Evolutionary conservation across 768 basidiomycete species (phyloP), one percentile per base, ranked within the genome.

Genomic region (Crassisporium funariophilum): DNA sequence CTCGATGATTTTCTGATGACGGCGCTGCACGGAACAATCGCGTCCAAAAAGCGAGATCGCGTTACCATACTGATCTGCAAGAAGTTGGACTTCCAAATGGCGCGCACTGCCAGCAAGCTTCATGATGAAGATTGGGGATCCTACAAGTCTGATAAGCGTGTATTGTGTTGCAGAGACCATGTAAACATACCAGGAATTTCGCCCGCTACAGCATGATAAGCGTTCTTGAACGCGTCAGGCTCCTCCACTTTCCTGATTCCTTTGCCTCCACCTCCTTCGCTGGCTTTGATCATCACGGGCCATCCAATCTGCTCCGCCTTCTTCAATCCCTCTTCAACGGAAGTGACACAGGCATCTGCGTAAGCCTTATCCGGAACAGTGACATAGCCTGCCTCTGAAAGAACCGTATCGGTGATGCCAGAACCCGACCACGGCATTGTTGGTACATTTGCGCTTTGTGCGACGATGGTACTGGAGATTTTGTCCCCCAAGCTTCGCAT

Each of bases 401-500:
- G 71, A 36, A 74, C 73, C 1, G 97, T 98, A 27, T 98, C 86
- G 27, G 83, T 78, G 59, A 99, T 92, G 23, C 95, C 97, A 1
- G 91, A 83, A 46, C 97, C 97, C 13, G 95, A 98, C 97, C 97
- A 99, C 27, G 97, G 76, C 97, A 99, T 99, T 41, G 93, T 97
- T 9, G 97, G 97, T 19, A 99, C 97, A 31, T 91, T 67, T 31
- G 97, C 97, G 52, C 87, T 88, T 71, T 99, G 97, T 1, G 97
- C 97, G 51, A 99, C 97, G 58, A 99, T 98, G 5, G 97, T 98
- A 66, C 94, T 97, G 1, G 97, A 99, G 61, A 99, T 99, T 70
- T 99, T 99, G 80, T 99, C 97, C 23, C 97, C 97, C 54, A 99
- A 78, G 55, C 95, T 98, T 54, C 97, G 82, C 97, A 99, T 99